These are phyloP conservation scores for Quillaja saponaria DNA, from an alignment of 306 rosid genomes.

Conservation along the genomic window DNA sequence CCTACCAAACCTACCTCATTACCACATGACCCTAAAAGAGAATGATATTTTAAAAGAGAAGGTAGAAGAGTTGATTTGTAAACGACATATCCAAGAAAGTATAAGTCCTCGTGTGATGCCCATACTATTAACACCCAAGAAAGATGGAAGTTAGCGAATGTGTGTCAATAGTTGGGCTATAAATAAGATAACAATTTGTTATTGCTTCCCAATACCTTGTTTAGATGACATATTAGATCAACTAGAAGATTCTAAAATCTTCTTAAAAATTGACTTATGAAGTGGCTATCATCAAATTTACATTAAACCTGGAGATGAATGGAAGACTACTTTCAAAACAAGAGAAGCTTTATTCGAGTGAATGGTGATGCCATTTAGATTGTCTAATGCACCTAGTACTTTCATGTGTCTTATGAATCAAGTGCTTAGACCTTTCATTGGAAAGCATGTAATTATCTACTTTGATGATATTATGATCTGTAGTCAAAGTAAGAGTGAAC, in stretches of 20 bases:
- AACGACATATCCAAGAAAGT: too few relatives aligned
- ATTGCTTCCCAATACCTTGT: not conserved
- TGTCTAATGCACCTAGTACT: not conserved
- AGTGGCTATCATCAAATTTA: constrained; percentile 1
- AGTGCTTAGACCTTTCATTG: not conserved
- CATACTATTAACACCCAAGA: too few relatives aligned
- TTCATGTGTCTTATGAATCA: not conserved
- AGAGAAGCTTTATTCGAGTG: not conserved
- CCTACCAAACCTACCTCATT: too few relatives aligned
- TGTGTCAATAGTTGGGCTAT: too few relatives aligned
- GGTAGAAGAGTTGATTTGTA: too few relatives aligned
- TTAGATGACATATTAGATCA: not conserved
- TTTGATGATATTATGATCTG: not conserved
- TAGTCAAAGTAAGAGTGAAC: not conserved
- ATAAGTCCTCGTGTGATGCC: too few relatives aligned
- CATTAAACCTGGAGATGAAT: not conserved
- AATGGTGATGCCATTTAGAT: not conserved
- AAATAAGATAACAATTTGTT: too few relatives aligned
- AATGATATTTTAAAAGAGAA: too few relatives aligned
- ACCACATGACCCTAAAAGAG: too few relatives aligned
- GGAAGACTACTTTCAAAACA: not conserved
- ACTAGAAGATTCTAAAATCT: not conserved
- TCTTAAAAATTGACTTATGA: not conserved
- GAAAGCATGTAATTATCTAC: not conserved
- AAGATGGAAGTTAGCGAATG: too few relatives aligned